These are phyloP conservation scores for Camelina hispida DNA, from an alignment of 345 rosid genomes.

Conservation along the genomic window DNA sequence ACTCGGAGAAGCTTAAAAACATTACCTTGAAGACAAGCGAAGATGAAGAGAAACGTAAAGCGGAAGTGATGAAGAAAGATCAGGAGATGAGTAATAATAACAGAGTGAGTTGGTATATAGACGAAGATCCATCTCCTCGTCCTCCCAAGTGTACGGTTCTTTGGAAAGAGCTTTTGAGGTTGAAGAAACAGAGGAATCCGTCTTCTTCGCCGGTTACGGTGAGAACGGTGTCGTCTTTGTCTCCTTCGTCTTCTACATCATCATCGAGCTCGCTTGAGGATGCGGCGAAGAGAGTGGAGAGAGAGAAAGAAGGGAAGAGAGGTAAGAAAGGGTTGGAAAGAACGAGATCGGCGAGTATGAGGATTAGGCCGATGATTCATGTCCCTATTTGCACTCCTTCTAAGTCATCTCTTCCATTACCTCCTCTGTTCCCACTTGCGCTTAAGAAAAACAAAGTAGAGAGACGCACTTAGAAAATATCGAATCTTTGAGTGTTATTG, in stretches of 20 bases:
- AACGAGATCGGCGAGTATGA: conserved; percentile 69
- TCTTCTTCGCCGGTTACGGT: conserved; percentile 10
- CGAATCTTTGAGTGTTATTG: neutral
- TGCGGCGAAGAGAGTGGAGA: conserved; percentile 44
- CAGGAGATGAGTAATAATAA: conserved; percentile 51
- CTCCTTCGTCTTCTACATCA: conserved; percentile 72
- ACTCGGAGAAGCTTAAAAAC: conserved; percentile 68
- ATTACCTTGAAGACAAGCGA: conserved; percentile 54
- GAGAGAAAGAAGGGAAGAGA: conserved; percentile 56
- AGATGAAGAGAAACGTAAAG: conserved; percentile 36
- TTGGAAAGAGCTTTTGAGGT: conserved; percentile 89
- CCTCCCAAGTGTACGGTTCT: conserved; percentile 97
- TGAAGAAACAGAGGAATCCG: conserved; percentile 75
- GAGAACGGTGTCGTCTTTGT: conserved; percentile 48
- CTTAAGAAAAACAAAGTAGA: conserved; percentile 67
- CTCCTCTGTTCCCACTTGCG: conserved; percentile 65
- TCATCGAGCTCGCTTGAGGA: conserved; percentile 68
- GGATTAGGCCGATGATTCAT: conserved; percentile 85
- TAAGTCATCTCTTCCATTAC: conserved; percentile 56
- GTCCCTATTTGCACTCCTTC: conserved; percentile 71
- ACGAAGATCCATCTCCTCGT: conserved; percentile 97
- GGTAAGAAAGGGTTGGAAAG: conserved; percentile 77
- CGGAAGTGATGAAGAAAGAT: conserved; percentile 35
- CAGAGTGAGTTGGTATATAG: conserved; percentile 72
- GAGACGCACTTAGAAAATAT: conserved; percentile 46